These are phyloP conservation scores for Hydrangea macrophylla DNA, from an alignment of 148 eudicot genomes.

Conservation along the genomic window DNA sequence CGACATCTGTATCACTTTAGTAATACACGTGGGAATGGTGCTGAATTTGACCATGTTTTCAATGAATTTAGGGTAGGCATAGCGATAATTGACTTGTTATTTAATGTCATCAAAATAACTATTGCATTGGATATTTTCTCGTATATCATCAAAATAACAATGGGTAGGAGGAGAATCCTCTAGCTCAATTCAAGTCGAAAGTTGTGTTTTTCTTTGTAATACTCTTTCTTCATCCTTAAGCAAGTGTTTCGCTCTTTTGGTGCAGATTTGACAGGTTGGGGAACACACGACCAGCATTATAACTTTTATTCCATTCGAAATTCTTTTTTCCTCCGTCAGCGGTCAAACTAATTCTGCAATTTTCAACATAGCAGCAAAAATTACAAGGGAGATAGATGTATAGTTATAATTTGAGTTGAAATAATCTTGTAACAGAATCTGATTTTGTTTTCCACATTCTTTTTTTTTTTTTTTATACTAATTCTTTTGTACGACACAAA, in stretches of 20 bases:
- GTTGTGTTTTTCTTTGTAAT: not conserved
- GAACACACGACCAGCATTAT: not conserved
- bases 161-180: not conserved
- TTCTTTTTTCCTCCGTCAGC: not conserved
- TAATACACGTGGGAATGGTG: too few relatives aligned
- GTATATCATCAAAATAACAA: too few relatives aligned
- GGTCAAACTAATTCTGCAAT: conserved; percentile 3
- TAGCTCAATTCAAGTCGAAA: not conserved
- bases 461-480: not conserved
- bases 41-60: too few relatives aligned
- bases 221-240: too few relatives aligned
- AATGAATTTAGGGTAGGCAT: too few relatives aligned
- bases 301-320: not conserved
- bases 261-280: conserved; percentile 13
- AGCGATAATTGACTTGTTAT: too few relatives aligned
- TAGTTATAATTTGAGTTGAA: conserved; percentile 10
- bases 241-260: too few relatives aligned
- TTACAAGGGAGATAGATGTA: not conserved
- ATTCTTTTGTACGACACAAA: too few relatives aligned
- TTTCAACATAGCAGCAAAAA: not conserved
- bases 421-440: conserved; percentile 2
- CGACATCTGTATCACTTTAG: too few relatives aligned
- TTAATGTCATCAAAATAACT: too few relatives aligned
- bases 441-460: not conserved
- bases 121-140: too few relatives aligned